Evolutionary conservation across 1,284 basidiomycete species (phyloP), one percentile per base, ranked within the genome.

Genomic region (Irpex rosettiformis): DNA sequence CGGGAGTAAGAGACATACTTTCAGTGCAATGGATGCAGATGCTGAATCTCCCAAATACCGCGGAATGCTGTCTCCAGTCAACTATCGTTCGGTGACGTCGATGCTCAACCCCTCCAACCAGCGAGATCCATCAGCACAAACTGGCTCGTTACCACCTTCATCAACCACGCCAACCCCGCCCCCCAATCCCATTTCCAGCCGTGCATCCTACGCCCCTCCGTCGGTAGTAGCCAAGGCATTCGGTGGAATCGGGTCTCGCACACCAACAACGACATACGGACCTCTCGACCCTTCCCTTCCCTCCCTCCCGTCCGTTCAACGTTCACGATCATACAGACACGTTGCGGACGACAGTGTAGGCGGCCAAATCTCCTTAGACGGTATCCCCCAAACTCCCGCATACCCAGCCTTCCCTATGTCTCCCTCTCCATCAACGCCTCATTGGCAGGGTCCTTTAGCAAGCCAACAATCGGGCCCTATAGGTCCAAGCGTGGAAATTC

Each of bases 351-450:
- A 67, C 60, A 67, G 64, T 58, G 58, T 63, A 4, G 65, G 63
- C 58, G 61, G 61, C 7, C 62, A 57, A 13, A 66, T 66, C 52
- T 59, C 62, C 29, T 22, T 57, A 2, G 69, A 69, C 51, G 61
- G 58, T 42, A 53, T 68, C 7, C 82, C 86, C 0, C 77, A 77
- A 37, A 89, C 87, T 2, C 88, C 89, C 0, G 85, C 89, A 6
- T 88, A 89, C 61, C 88, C 88, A 28, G 79, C 87, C 0, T 91
- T 84, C 67, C 78, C 85, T 0, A 71, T 59, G 52, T 71, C 79
- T 13, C 74, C 79, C 28, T 71, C 75, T 8, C 71, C 79, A 2
- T 75, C 78, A 1, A 82, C 79, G 3, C 83, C 86, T 1, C 75
- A 79, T 59, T 79, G 80, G 24, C 82, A 86, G 63, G 76, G 78